Conservation (phyloP, 2,329 filamentous ascomycete species). For the Talaromyces islandicus region DNA sequence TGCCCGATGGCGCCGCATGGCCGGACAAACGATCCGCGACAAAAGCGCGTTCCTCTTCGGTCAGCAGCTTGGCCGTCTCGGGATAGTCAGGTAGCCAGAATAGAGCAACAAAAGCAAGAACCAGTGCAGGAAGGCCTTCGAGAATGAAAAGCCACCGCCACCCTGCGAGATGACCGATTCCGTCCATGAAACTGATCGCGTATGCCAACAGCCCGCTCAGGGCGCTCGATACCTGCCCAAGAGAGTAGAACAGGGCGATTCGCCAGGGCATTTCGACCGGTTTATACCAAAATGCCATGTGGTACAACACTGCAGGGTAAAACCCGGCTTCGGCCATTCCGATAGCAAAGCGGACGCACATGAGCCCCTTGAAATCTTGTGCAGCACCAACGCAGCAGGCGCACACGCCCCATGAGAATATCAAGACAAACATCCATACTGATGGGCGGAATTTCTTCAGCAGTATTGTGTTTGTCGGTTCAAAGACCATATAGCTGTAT, state of each 20-base stretch:
- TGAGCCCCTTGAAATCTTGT: conserved; percentile 31
- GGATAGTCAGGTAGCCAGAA: conserved; percentile 70
- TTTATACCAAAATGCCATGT: conserved; percentile 37
- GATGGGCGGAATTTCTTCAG: conserved; percentile 31
- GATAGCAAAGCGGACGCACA: conserved; percentile 34
- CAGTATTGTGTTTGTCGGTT: conserved; percentile 34
- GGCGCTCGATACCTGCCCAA: conserved; percentile 62
- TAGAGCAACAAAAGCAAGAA: conserved; percentile 53
- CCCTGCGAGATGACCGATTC: conserved; percentile 49
- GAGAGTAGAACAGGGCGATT: conserved; percentile 39
- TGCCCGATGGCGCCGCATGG: conserved; percentile 23
- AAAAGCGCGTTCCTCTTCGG: conserved; percentile 53
- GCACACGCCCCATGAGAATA: conserved; percentile 31
- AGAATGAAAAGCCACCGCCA: conserved; percentile 53
- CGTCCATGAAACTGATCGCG: conserved; percentile 55
- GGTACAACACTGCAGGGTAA: conserved; percentile 29
- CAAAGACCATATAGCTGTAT: conserved; percentile 35
- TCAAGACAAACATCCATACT: conserved; percentile 30
- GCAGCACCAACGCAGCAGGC: conserved; percentile 31
- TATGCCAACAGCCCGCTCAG: conserved; percentile 58
- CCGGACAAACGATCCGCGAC: conserved; percentile 21
- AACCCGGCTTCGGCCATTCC: conserved; percentile 32
- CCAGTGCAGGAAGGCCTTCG: conserved; percentile 58
- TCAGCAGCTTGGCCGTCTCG: conserved; percentile 67
- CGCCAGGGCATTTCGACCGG: conserved; percentile 29